Evolutionary conservation across 495 filamentous ascomycete genomes (phyloP), one percentile per base, ranked within the genome.

Genomic region (Penicillium argentinense): DNA sequence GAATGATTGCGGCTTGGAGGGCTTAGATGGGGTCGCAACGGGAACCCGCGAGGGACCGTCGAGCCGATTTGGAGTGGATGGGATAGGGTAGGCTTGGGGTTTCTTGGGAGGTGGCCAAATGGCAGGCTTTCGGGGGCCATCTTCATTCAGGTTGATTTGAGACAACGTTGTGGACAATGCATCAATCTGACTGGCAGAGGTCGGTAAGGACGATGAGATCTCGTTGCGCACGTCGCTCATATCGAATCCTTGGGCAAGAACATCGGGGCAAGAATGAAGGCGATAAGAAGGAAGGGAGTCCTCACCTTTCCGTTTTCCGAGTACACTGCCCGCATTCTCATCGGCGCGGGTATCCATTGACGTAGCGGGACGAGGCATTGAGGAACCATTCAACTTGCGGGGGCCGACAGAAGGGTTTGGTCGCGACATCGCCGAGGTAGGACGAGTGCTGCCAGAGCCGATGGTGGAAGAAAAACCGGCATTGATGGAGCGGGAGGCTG

Each of bases 281-380:
- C 43, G 51, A 53, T 40, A 48, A 56, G 56, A 57, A 58, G 54
- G 61, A 56, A 60, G 49, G 56, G 44, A 30, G 47, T 25, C 70
- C 81, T 62, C 90, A 91, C 88, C 88, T 77, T 89, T 87, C 63
- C 78, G 67, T 69, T 84, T 80, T 52, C 76, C 74, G 28, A 74
- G 54, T 4, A 72, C 62, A 50, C 68, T 68, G 27, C 49, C 57
- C 53, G 68, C 49, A 29, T 67, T 48, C 63, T 71, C 72, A 61
- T 72, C 74, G 16, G 62, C 55, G 47, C 81, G 76, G 51, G 73
- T 75, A 41, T 81, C 81, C 62, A 84, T 74, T 12, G 82, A 74
- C 9, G 80, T 86, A 2, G 78, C 76, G 7, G 86, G 80, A 45
- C 86, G 76, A 16, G 71, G 52, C 13, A 64, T 67, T 51, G 76